These are phyloP conservation scores for Alnus rubra DNA, from an alignment of 306 rosid genomes.

Conservation along the genomic window DNA sequence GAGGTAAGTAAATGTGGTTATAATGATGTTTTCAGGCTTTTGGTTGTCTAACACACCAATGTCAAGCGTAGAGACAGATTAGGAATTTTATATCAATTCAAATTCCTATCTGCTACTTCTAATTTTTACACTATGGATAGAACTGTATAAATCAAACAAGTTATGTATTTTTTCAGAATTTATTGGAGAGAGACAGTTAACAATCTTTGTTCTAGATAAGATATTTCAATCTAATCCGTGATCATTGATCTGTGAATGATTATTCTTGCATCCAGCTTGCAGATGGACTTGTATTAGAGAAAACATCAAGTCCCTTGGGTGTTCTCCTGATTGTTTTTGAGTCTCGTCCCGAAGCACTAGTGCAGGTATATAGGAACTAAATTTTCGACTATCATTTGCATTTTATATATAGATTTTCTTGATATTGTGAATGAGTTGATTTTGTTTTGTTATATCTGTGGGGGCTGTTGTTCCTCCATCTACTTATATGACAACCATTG, in stretches of 20 bases:
- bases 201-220: background rate
- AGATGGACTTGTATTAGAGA: conserved; percentile 89
- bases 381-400: conserved; percentile 3
- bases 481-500: background rate
- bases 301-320: conserved; percentile 92
- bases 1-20: conserved; percentile 52
- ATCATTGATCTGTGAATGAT: conserved; percentile 21
- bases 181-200: background rate
- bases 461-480: background rate
- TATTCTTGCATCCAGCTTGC: conserved; percentile 63
- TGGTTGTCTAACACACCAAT: conserved; percentile 14
- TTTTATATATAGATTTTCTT: background rate
- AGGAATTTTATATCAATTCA: background rate
- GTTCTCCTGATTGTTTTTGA: conserved; percentile 92
- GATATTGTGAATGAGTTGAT: background rate
- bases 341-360: conserved; percentile 97
- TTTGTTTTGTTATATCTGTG: conserved; percentile 5
- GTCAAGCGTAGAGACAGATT: background rate
- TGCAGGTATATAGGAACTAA: conserved; percentile 60
- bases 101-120: conserved; percentile 1
- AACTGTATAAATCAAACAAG: background rate
- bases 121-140: background rate
- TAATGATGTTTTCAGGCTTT: conserved; percentile 12
- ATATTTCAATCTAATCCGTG: background rate
- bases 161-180: background rate